Conservation (phyloP, 2,329 filamentous ascomycete species). For the Pseudopithomyces maydicus region DNA sequence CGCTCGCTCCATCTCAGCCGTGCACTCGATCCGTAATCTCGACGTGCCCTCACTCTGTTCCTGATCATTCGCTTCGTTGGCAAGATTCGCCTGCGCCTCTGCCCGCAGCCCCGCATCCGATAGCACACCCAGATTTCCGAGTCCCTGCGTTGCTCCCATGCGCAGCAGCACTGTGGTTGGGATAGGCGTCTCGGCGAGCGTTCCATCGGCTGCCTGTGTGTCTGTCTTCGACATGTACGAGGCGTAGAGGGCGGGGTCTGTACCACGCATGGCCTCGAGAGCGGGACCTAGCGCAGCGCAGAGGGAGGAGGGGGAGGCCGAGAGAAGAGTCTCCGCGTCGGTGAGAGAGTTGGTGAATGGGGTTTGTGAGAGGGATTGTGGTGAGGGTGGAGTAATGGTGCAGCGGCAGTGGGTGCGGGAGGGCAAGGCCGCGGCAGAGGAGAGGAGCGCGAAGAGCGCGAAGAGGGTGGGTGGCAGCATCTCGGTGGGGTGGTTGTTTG, state of each 20-base stretch:
- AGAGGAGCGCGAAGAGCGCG: constrained; percentile 11
- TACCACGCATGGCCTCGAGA: constrained; percentile 30
- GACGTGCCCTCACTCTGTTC: background rate
- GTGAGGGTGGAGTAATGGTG: constrained; percentile 18
- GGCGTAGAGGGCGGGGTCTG: constrained; percentile 32
- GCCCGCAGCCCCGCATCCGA: constrained; percentile 2
- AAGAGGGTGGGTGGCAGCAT: background rate
- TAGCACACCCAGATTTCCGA: background rate
- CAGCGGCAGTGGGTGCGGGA: constrained; percentile 38
- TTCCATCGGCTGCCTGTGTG: background rate
- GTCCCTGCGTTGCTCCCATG: constrained; percentile 11
- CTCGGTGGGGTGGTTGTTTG: background rate
- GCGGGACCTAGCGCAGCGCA: constrained; percentile 31
- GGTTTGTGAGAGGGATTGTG: constrained; percentile 10
- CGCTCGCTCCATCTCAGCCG: constrained; percentile 23
- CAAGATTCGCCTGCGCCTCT: constrained; percentile 3
- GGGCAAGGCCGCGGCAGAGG: constrained; percentile 24
- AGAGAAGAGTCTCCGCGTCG: constrained; percentile 14
- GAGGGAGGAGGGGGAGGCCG: constrained; percentile 22
- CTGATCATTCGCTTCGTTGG: constrained; percentile 1
- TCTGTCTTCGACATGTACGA: constrained; percentile 22
- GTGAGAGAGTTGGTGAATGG: constrained; percentile 2
- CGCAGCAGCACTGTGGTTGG: constrained; percentile 27
- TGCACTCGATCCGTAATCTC: constrained; percentile 16
- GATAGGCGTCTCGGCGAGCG: constrained; percentile 16